Evolutionary conservation across 2,329 filamentous ascomycete species (phyloP), one percentile per base, ranked within the genome.

Genomic region (Nigrograna mackinnonii): DNA sequence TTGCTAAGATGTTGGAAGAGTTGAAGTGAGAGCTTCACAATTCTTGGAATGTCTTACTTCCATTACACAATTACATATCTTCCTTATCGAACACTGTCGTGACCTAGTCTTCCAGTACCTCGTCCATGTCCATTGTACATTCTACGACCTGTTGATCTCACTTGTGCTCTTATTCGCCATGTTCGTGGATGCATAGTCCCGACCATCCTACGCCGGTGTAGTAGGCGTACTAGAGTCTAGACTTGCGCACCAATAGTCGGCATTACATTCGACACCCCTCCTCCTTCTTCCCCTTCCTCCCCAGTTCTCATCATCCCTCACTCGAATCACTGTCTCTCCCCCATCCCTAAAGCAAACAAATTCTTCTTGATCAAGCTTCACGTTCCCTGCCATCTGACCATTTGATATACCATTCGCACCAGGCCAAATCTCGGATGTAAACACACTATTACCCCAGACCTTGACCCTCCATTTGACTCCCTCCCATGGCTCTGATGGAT

Each of bases 271-370:
- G n/a, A n/a, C n/a, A n/a, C n/a, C n/a, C n/a, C n/a, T n/a, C n/a
- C n/a, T n/a, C n/a, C n/a, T n/a, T n/a, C n/a, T n/a, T 22, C 13
- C 6, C 34, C 19, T 12, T 5, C 11, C 14, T 7, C 37, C 22
- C n/a, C n/a, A n/a, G n/a, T n/a, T n/a, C 14, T 11, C 22, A 4
- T 7, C 35, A 35, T 47, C 35, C 24, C 24, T 18, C 14, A 35
- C 28, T 17, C 16, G 39, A 26, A 48, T 35, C 24, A n/a, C 34
- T 2, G 14, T 43, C 24, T 21, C 22, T 19, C 46, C 46, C n/a
- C n/a, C n/a, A 46, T 49, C 46, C 36, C 20, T 43, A 22, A 49
- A 49, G 26, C 46, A 49, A 12, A 43, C 31, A 46, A 43, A 49
- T 9, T 49, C 46, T 18, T 49, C 46, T 30, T 35, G 40, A 16